Evolutionary conservation across 2,329 filamentous ascomycete species (phyloP).

Genomic region (Hyphodiscus sp.): DNA sequence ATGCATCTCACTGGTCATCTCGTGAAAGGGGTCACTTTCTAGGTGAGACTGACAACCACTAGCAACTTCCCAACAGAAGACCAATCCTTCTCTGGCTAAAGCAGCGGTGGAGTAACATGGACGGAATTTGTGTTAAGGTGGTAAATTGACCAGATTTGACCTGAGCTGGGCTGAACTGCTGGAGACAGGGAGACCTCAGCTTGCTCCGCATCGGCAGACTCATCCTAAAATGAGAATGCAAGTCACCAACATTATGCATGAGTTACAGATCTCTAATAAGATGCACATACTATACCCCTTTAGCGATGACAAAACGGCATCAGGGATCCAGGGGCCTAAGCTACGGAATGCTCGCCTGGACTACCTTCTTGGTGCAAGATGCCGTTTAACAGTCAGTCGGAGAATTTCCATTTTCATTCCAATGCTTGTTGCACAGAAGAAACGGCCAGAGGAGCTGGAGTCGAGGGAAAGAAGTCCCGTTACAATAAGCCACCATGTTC

Average conservation of each 20-base stretch:
- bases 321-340: background rate
- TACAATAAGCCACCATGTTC: background rate
- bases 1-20: background rate
- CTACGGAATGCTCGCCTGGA: background rate
- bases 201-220: background rate
- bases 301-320: background rate
- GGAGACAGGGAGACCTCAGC: background rate
- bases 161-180: background rate
- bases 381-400: background rate
- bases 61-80: background rate
- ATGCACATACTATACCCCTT: background rate
- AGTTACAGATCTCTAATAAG: background rate
- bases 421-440: slow-evolving; percentile 7
- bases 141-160: background rate
- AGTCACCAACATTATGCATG: background rate
- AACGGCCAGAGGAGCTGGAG: background rate
- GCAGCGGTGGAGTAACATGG: background rate
- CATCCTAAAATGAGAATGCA: background rate
- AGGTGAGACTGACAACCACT: background rate
- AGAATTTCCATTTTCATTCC: slow-evolving; percentile 13
- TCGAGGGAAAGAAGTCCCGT: background rate
- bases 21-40: background rate
- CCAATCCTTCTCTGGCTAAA: background rate
- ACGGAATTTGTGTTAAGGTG: background rate
- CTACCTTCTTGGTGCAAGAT: background rate